These are phyloP conservation scores for Neurospora terricola DNA, from an alignment of 495 filamentous ascomycete species.

Conservation along the genomic window DNA sequence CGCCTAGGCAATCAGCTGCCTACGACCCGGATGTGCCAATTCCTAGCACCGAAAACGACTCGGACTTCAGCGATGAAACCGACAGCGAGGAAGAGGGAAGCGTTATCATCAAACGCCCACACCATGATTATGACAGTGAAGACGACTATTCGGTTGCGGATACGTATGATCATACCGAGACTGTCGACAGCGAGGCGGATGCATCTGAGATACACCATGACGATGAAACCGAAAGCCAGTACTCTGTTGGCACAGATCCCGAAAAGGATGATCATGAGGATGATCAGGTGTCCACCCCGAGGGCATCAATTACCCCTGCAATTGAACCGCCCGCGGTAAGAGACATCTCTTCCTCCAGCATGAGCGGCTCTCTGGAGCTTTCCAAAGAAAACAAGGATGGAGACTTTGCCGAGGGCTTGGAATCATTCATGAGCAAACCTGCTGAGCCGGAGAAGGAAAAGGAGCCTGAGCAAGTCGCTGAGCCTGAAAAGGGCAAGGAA, in stretches of 20 bases:
- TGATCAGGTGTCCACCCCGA: slow-evolving; percentile 37
- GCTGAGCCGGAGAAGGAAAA: slow-evolving; percentile 7
- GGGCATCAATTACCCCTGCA: slow-evolving; percentile 23
- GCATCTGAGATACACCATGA: slow-evolving; percentile 19
- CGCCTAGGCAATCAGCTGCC: slow-evolving; percentile 19
- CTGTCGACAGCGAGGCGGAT: slow-evolving; percentile 33
- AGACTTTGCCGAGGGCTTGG: slow-evolving; percentile 30
- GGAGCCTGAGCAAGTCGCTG: slow-evolving; percentile 14
- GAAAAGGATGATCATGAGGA: slow-evolving; percentile 6
- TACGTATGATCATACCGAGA: slow-evolving; percentile 33
- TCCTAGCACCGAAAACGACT: slow-evolving; percentile 55
- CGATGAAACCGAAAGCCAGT: slow-evolving; percentile 19
- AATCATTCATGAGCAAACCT: slow-evolving; percentile 33
- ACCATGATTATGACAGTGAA: slow-evolving; percentile 49
- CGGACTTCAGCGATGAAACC: slow-evolving; percentile 39
- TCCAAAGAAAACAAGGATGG: slow-evolving; percentile 15
- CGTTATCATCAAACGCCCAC: slow-evolving; percentile 54
- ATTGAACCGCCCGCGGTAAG: background rate
- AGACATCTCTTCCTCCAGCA: slow-evolving; percentile 1
- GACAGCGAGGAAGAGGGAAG: slow-evolving; percentile 42
- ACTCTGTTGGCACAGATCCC: slow-evolving; percentile 11
- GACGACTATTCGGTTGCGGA: slow-evolving; percentile 70
- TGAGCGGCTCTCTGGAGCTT: slow-evolving; percentile 6
- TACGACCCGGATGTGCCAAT: slow-evolving; percentile 82
- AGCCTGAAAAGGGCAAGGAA: slow-evolving; percentile 35